Conservation (phyloP, 352 stramenopile genomes). For the Pythium diclinum region DNA sequence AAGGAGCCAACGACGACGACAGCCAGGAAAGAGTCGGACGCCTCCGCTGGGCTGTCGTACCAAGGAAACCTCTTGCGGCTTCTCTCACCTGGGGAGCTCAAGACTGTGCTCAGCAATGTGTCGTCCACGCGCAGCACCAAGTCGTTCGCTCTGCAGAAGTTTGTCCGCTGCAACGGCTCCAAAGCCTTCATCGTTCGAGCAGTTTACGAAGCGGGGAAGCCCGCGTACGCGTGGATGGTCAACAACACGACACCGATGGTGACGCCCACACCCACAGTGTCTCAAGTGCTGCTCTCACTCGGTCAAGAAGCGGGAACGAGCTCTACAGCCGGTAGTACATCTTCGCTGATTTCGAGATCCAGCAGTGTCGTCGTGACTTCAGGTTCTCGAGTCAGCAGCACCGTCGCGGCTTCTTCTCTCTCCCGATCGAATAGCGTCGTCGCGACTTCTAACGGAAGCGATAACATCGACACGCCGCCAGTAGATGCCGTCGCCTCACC, state of each 20-base stretch:
- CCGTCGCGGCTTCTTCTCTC: not conserved
- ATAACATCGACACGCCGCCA: not conserved
- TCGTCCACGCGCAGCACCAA: constrained; percentile 43
- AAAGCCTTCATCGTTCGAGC: constrained; percentile 71
- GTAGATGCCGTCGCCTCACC: not conserved
- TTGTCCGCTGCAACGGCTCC: constrained; percentile 63
- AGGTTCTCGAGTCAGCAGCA: constrained; percentile 3
- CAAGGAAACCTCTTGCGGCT: constrained; percentile 66
- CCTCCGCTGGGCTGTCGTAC: constrained; percentile 29
- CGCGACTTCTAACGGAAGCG: not conserved
- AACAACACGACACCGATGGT: constrained; percentile 61
- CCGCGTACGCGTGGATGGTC: constrained; percentile 75
- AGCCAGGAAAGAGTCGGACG: constrained; percentile 5
- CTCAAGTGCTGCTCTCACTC: constrained; percentile 25
- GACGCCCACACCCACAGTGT: constrained; percentile 30
- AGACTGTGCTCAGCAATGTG: constrained; percentile 63
- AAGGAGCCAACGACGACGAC: constrained; percentile 55
- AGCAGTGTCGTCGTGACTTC: not conserved
- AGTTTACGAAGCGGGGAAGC: constrained; percentile 60
- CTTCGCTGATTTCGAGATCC: not conserved
- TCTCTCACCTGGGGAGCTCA: constrained; percentile 62
- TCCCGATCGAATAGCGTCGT: constrained; percentile 8
- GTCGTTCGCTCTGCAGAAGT: constrained; percentile 71
- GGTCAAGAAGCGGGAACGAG: constrained; percentile 11
- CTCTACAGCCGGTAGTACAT: not conserved